Base-by-base conservation (phyloP, 352 stramenopile genomes). In the Phytopythium ostracodes region DNA sequence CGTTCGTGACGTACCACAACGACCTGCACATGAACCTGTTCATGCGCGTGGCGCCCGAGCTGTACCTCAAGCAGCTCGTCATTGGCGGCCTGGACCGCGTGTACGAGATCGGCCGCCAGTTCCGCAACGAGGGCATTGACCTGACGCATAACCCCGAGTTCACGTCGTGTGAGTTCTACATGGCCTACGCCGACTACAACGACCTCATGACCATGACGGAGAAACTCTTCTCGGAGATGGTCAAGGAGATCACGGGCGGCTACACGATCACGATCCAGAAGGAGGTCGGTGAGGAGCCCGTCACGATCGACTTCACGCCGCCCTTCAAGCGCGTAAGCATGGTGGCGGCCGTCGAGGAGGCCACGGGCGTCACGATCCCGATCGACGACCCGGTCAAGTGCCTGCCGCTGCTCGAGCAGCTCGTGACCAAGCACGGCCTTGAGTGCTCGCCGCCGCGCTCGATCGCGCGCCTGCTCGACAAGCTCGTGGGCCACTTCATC, bases 91-190 rank as follows among this genome's bases (percentile, higher is more conserved):
- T 99, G 35, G 94, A 99, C 56, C 86, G 92, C 56, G 98, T 99
- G 24, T 99, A 99, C 76, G 98, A 99, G 79, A 80, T 99, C 50
- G 97, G 97, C 40, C 91, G 96, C 15, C 97, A 99, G 71, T 99
- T 99, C 77, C 96, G 98, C 57, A 99, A 99, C 75, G 98, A 99
- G 76, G 97, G 98, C 52, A 97, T 99, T 47, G 97, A 96, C 42
- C 87, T 97, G 18, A 93, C 96, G 57, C 98, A 99, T 84, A 99
- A 99, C 88, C 97, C 96, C 2, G 98, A 99, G 76, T 99, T 99
- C 66, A 99, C 98, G 12, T 98, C 91, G 55, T 94, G 98, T 61
- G 98, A 99, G 81, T 89, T 99, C 53, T 99, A 99, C 87, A 92
- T 98, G 86, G 96, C 96, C 2, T 99, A 99, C 76, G 95, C 96